Evolutionary conservation across 2,329 filamentous ascomycete species (phyloP), one percentile per base, ranked within the genome.

Genomic region (Colletotrichum sojae): DNA sequence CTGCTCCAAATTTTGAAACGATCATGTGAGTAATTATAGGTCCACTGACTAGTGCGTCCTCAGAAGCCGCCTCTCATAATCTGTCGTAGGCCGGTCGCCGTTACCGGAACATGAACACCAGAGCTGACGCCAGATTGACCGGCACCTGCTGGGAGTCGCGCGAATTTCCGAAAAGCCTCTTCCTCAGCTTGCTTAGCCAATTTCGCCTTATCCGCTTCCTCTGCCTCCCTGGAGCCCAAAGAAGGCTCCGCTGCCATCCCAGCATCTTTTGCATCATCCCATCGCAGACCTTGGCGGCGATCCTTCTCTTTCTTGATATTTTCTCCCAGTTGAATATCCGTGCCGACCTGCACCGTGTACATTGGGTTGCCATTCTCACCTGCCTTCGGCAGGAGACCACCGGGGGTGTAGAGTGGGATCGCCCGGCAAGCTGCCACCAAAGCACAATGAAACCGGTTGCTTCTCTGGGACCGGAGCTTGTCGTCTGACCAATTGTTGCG

Each of bases 401-500:
- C 68, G 6, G 71, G 71, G 40, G 60, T 69, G 6, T 92, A 90
- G 72, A 93, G 92, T 63, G 89, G 90, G 56, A 91, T 84, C 70
- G 91, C 89, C 73, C 91, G 88, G 73, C 92, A 87, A 25, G 87
- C 84, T 39, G 91, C 83, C 84, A 92, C 92, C 68, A 93, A 79
- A 54, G 90, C 89, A 76, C 90, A 92, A 75, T 93, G 91, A 80
- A 93, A 92, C 78, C 92, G 92, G 82, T 92, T 93, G 71, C 90
- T 87, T 36, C 91, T 87, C 71, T 91, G 89, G 2, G 92, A 83
- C 80, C 91, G 90, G 25, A 93, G 85, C 63, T 90, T 83, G 76
- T 93, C 91, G 74, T 92, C 92, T 73, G 92, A 90, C 90, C 90
- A 92, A 76, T 92, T 92, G 51, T 88, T 91, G 72, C 92, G 92